These are phyloP conservation scores for Bassia scoparia DNA, from an alignment of 148 eudicot genomes.

Conservation along the genomic window DNA sequence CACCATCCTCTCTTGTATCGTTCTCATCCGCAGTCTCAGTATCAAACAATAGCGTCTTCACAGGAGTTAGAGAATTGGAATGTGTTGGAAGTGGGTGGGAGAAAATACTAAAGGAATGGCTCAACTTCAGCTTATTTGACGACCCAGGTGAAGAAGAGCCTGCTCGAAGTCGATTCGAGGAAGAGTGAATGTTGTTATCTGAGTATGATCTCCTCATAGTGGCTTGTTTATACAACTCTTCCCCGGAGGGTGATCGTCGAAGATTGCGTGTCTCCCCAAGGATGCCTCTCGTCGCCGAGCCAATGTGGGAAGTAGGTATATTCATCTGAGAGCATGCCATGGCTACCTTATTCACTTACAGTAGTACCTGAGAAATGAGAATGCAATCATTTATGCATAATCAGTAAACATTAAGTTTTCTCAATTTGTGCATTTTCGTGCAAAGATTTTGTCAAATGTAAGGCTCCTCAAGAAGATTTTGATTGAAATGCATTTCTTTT, in stretches of 20 bases:
- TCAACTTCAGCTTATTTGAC: slow-evolving; percentile 40
- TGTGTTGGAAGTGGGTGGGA: slow-evolving; percentile 35
- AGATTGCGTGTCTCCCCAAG: slow-evolving; percentile 24
- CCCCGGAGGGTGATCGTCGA: slow-evolving; percentile 33
- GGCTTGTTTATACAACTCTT: slow-evolving; percentile 30
- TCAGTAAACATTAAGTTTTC: slow-evolving; percentile 1
- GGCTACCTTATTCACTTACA: not conserved
- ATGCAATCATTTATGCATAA: not conserved
- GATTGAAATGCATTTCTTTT: slow-evolving; percentile 6
- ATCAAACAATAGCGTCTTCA: slow-evolving; percentile 40
- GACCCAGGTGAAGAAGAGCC: slow-evolving; percentile 23
- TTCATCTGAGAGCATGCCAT: slow-evolving; percentile 41
- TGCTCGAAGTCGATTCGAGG: slow-evolving; percentile 33
- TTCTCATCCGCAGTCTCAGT: slow-evolving; percentile 25
- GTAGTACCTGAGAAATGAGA: not conserved
- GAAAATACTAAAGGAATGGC: slow-evolving; percentile 40
- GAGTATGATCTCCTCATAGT: slow-evolving; percentile 43
- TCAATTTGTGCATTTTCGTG: not conserved
- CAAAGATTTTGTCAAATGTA: slow-evolving; percentile 1
- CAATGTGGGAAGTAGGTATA: slow-evolving; percentile 23
- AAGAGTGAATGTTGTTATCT: slow-evolving; percentile 45
- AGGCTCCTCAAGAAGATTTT: not conserved
- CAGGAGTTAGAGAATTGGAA: slow-evolving; percentile 28
- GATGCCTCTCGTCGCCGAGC: slow-evolving; percentile 20
- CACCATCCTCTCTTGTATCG: slow-evolving; percentile 18